Evolutionary conservation across 2,329 filamentous ascomycete genomes (phyloP).

Genomic region (Microcera coccophila): DNA sequence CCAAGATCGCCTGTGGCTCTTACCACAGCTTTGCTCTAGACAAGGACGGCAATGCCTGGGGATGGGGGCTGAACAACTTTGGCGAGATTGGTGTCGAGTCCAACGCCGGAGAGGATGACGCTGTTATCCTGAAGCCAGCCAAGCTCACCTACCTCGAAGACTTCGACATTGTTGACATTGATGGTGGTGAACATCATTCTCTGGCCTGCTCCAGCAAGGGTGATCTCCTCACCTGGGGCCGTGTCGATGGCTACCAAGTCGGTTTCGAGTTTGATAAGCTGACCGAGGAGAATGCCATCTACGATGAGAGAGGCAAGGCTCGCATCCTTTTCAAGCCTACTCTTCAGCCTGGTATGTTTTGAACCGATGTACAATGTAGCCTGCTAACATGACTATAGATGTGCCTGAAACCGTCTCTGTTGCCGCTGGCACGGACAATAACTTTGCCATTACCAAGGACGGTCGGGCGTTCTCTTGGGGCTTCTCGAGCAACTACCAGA

Average conservation of each 20-base stretch:
- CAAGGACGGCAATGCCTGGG: constrained; percentile 65
- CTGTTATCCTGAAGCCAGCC: constrained; percentile 68
- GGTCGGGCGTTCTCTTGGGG: constrained; percentile 77
- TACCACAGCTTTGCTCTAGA: constrained; percentile 83
- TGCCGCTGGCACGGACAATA: constrained; percentile 68
- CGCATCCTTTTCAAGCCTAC: constrained; percentile 57
- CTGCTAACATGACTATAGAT: constrained; percentile 24
- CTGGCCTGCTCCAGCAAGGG: constrained; percentile 56
- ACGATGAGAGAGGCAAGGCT: constrained; percentile 58
- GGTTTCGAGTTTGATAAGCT: constrained; percentile 54
- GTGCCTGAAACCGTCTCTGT: constrained; percentile 53
- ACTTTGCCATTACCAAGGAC: constrained; percentile 64
- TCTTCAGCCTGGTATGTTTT: constrained; percentile 41
- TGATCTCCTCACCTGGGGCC: constrained; percentile 58
- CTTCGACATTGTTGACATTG: constrained; percentile 62
- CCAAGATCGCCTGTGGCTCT: constrained; percentile 57
- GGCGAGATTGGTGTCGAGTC: constrained; percentile 68
- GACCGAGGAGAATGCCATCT: constrained; percentile 51
- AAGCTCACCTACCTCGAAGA: constrained; percentile 61
- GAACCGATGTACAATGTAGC: not conserved
- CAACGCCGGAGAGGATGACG: constrained; percentile 51
- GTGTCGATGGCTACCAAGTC: constrained; percentile 49
- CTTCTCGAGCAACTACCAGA: constrained; percentile 76
- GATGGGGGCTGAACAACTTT: constrained; percentile 86
- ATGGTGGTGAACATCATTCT: constrained; percentile 73